Evolutionary conservation across 2,329 filamentous ascomycete species (phyloP).

Genomic region (Gaeumannomyces tritici): DNA sequence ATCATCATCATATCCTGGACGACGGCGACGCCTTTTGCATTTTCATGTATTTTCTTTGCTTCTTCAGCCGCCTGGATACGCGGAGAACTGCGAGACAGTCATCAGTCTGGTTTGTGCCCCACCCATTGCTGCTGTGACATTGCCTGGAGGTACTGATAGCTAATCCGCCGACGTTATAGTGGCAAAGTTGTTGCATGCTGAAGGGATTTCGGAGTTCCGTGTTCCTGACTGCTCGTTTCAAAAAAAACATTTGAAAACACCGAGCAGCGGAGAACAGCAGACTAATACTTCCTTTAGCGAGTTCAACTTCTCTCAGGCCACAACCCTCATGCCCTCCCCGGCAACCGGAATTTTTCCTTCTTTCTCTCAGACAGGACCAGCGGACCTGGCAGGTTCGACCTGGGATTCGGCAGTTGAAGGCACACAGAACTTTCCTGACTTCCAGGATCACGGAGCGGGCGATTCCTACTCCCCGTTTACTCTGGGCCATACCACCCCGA

Average conservation of each 20-base stretch:
- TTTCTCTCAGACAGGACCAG: constrained; percentile 51
- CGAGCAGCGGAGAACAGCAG: constrained; percentile 36
- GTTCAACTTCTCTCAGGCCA: constrained; percentile 44
- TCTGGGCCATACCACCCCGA: constrained; percentile 45
- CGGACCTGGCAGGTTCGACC: constrained; percentile 43
- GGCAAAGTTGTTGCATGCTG: constrained; percentile 47
- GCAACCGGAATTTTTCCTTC: constrained; percentile 40
- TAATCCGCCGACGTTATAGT: constrained; percentile 28
- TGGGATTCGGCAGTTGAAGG: constrained; percentile 50
- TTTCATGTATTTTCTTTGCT: not conserved
- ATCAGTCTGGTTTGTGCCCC: constrained; percentile 7
- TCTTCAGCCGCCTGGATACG: not conserved
- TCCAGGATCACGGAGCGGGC: constrained; percentile 38
- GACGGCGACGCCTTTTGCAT: not conserved
- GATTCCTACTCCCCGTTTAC: constrained; percentile 40
- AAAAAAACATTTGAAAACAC: constrained; percentile 1
- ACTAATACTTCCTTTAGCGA: constrained; percentile 46
- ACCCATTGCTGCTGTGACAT: not conserved
- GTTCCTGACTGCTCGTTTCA: constrained; percentile 11
- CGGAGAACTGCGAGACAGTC: not conserved
- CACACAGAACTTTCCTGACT: constrained; percentile 49
- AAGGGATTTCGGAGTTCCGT: constrained; percentile 8
- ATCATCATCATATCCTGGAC: not conserved
- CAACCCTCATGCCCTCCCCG: constrained; percentile 40
- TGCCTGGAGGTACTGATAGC: constrained; percentile 12